Evolutionary conservation across 139 green algal species (phyloP).

Genomic region (Bryopsis sp.): DNA sequence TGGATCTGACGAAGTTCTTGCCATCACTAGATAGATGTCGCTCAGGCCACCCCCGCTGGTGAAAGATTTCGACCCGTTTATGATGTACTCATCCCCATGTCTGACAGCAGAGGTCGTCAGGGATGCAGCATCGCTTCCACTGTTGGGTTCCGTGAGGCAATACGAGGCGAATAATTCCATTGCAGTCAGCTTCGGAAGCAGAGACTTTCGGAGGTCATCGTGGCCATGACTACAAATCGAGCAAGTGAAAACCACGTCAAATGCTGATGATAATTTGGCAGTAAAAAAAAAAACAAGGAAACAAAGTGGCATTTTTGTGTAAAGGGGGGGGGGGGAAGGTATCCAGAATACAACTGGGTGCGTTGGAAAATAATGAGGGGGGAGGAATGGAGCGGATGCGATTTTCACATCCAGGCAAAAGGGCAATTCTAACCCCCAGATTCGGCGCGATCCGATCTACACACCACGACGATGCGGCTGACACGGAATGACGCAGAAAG

Average conservation of each 20-base stretch:
- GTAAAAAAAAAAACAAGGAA: no score
- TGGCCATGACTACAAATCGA: no score
- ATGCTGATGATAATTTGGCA: not conserved
- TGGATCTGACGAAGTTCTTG: slow-evolving; percentile 36
- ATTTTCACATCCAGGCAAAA: no score
- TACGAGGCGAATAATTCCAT: slow-evolving; percentile 65
- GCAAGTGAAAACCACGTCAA: not conserved
- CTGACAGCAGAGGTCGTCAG: slow-evolving; percentile 43
- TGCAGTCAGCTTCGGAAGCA: slow-evolving; percentile 40
- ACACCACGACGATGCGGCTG: no score
- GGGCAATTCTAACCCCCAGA: no score
- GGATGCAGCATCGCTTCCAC: slow-evolving; percentile 58
- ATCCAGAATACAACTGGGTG: no score
- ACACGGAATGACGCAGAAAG: no score
- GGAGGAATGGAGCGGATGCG: no score
- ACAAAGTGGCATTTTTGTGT: no score
- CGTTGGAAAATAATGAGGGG: no score
- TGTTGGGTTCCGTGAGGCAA: slow-evolving; percentile 71
- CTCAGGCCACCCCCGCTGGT: slow-evolving; percentile 49
- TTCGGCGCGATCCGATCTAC: no score
- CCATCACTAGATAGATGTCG: slow-evolving; percentile 69
- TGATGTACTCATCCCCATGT: slow-evolving; percentile 34
- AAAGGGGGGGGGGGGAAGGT: no score
- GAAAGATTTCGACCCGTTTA: slow-evolving; percentile 46
- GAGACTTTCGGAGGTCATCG: slow-evolving; percentile 28